Evolutionary conservation across 495 filamentous ascomycete genomes (phyloP).

Genomic region (Schizothecium vesticola): DNA sequence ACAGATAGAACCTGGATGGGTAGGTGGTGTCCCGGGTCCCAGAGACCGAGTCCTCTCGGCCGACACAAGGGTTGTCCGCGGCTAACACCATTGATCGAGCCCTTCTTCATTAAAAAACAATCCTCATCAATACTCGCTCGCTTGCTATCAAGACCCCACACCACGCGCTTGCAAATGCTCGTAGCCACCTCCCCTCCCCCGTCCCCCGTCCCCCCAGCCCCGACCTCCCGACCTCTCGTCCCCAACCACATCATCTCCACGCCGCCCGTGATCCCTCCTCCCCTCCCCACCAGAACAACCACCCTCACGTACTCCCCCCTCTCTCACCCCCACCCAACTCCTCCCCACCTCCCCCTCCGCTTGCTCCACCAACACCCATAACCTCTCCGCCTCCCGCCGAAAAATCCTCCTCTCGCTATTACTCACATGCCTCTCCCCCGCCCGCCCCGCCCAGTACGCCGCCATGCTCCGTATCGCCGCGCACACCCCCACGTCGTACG

Average conservation of each 20-base stretch:
- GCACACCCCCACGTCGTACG: conserved; percentile 18
- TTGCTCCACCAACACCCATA: conserved; percentile 1
- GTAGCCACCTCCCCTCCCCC: neutral
- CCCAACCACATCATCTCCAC: neutral
- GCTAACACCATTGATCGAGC: neutral
- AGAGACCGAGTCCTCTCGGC: neutral
- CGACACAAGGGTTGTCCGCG: neutral
- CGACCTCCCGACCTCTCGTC: neutral
- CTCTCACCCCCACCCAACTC: neutral
- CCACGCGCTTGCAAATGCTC: neutral
- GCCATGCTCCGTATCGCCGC: conserved; percentile 11
- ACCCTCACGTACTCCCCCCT: neutral
- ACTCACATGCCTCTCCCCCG: conserved; percentile 7
- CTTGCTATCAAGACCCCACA: neutral
- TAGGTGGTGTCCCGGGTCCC: neutral
- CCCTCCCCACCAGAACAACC: too few species aligned
- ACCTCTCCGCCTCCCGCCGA: conserved; percentile 12
- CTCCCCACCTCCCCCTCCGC: conserved; percentile 1
- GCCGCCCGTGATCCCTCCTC: neutral
- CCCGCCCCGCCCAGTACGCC: neutral
- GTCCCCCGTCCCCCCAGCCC: neutral
- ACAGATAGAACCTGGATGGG: too few species aligned
- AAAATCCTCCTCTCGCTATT: conserved; percentile 20
- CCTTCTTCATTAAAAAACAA: neutral
- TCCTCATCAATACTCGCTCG: neutral